Conservation (phyloP, 169 alveolate species). For the Cyclospora cayetanensis region DNA sequence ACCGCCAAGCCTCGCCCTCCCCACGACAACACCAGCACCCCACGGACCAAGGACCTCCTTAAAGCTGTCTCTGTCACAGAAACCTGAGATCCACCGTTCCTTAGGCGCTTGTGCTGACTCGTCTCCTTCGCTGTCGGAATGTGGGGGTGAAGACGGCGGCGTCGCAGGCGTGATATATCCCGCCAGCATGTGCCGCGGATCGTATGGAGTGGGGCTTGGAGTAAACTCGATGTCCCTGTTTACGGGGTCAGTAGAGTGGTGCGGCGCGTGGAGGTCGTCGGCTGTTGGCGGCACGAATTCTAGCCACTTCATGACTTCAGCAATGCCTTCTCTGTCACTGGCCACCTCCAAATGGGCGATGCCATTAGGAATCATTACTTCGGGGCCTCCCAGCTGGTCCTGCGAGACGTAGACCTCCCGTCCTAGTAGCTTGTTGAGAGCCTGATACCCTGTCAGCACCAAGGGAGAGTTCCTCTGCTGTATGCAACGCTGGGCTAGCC, state of each 20-base stretch:
- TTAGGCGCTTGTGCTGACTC: neutral
- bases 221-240: constrained; percentile 75
- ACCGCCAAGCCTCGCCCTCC: constrained; percentile 85
- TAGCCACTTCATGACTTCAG: constrained; percentile 83
- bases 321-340: constrained; percentile 85
- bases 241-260: constrained; percentile 72
- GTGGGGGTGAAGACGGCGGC: neutral
- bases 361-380: constrained; percentile 89
- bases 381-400: constrained; percentile 91
- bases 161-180: constrained; percentile 71
- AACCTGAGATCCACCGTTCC: constrained; percentile 75
- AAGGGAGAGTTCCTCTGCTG: constrained; percentile 86
- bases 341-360: constrained; percentile 86
- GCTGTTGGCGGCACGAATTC: constrained; percentile 80
- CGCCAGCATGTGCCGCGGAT: constrained; percentile 81
- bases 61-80: constrained; percentile 80
- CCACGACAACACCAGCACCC: constrained; percentile 84
- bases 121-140: neutral
- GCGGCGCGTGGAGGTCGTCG: constrained; percentile 68
- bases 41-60: constrained; percentile 82
- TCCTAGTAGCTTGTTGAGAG: constrained; percentile 87
- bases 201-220: constrained; percentile 77
- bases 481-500: constrained; percentile 88
- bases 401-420: constrained; percentile 87
- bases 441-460: constrained; percentile 89